These are phyloP conservation scores for Nemophila menziesii DNA, from an alignment of 257 asterid genomes.

Conservation along the genomic window DNA sequence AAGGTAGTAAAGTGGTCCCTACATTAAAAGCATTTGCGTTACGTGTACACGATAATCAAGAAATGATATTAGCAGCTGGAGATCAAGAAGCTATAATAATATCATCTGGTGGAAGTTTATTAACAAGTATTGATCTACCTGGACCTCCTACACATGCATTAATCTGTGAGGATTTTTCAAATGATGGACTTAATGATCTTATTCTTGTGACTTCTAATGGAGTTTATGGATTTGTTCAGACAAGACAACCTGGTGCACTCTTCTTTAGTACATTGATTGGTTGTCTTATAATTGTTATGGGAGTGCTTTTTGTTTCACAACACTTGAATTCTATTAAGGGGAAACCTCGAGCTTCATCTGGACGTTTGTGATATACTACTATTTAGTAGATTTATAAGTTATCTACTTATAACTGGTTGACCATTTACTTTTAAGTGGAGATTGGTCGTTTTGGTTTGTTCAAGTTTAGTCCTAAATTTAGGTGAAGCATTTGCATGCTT, in stretches of 20 bases:
- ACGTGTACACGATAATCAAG: slow-evolving; percentile 62
- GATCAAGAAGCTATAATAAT: slow-evolving; percentile 76
- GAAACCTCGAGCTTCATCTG: slow-evolving; percentile 59
- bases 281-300: slow-evolving; percentile 87
- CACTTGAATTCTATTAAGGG: slow-evolving; percentile 68
- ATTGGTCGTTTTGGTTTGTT: too few species aligned
- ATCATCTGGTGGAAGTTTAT: slow-evolving; percentile 76
- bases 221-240: slow-evolving; percentile 89
- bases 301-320: slow-evolving; percentile 77
- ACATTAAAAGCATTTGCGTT: slow-evolving; percentile 66
- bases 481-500: too few species aligned
- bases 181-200: slow-evolving; percentile 75
- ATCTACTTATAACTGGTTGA: too few species aligned
- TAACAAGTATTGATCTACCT: slow-evolving; percentile 60
- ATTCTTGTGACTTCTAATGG: slow-evolving; percentile 74
- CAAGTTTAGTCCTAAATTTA: too few species aligned
- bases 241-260: slow-evolving; percentile 96
- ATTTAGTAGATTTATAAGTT: too few species aligned
- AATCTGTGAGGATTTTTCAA: slow-evolving; percentile 76
- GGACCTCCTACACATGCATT: slow-evolving; percentile 83
- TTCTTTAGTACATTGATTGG: slow-evolving; percentile 97
- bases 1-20: slow-evolving; percentile 53
- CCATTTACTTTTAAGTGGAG: too few species aligned
- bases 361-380: slow-evolving; percentile 35
- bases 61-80: slow-evolving; percentile 80